Percentiles rank a stretch among this genome's conserved stretches.
Conservation (phyloP, 768 basidiomycete species). For the Lentinula aciculospora region DNA sequence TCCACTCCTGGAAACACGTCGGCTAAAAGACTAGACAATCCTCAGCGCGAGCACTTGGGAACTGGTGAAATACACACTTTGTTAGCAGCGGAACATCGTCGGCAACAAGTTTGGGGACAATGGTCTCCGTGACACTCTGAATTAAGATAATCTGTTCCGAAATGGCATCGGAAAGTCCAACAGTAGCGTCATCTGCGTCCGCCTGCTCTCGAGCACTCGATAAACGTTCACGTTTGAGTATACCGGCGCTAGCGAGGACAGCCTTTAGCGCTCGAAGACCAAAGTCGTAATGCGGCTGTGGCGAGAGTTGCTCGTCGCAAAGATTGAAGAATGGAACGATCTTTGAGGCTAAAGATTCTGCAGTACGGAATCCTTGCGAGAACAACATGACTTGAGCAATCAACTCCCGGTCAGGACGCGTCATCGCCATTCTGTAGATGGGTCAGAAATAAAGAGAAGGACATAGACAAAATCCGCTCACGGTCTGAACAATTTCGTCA, state of each 20-base stretch:
- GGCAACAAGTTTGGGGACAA: constrained; percentile 95
- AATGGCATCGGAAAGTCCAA: constrained; percentile 60
- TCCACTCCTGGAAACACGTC: constrained; percentile 98
- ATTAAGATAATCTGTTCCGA: constrained; percentile 97
- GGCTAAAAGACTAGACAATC: constrained; percentile 64
- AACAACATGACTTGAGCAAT: constrained; percentile 99
- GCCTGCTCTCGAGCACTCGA: constrained; percentile 37
- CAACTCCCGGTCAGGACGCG: constrained; percentile 93
- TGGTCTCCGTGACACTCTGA: constrained; percentile 97
- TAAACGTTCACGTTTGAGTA: constrained; percentile 89
- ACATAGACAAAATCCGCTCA: constrained; percentile 31
- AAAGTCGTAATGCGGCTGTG: constrained; percentile 98
- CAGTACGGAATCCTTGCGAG: constrained; percentile 98
- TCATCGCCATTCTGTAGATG: constrained; percentile 89
- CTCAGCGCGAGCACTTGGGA: neutral
- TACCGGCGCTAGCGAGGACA: constrained; percentile 94
- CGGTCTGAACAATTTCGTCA: constrained; percentile 93
- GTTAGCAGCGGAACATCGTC: constrained; percentile 94
- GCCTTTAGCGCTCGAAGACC: constrained; percentile 96
- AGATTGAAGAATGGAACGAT: constrained; percentile 99
- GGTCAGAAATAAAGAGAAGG: constrained; percentile 11
- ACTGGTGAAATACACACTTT: constrained; percentile 50
- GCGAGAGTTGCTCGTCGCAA: constrained; percentile 93
- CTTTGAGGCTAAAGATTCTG: constrained; percentile 95
- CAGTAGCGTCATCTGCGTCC: constrained; percentile 33